phyloP scores from a whole-genome alignment of 805 yeast species.

The Scheffersomyces amazonensis region DNA sequence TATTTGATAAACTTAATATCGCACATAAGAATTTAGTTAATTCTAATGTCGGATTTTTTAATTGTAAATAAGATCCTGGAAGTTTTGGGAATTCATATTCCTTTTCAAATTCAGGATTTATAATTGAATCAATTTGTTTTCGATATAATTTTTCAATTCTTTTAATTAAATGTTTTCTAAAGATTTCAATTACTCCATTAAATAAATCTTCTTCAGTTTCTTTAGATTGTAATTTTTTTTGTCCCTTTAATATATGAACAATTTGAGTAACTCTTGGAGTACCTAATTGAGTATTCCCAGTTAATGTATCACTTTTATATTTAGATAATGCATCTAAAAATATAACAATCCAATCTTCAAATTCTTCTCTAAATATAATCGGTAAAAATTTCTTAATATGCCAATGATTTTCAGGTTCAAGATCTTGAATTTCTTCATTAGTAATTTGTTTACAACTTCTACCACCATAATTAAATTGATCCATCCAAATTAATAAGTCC shows the following conservation, averaged over 20 bases:
- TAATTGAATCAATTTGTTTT: constrained; percentile 69
- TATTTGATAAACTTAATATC: constrained; percentile 62
- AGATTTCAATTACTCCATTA: constrained; percentile 50
- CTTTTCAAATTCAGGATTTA: constrained; percentile 57
- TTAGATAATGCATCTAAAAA: constrained; percentile 69
- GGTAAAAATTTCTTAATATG: constrained; percentile 77
- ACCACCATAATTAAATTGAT: constrained; percentile 84
- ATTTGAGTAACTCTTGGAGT: constrained; percentile 71
- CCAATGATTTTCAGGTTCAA: constrained; percentile 66
- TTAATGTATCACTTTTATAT: constrained; percentile 42
- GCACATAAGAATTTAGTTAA: constrained; percentile 74
- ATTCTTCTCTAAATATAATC: constrained; percentile 69
- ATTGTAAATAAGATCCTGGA: constrained; percentile 65
- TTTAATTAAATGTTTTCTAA: constrained; percentile 62
- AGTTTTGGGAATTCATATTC: constrained; percentile 73
- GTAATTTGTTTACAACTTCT: constrained; percentile 47
- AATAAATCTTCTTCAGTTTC: constrained; percentile 29
- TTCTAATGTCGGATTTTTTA: constrained; percentile 74
- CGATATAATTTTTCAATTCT: constrained; percentile 64
- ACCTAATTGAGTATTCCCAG: constrained; percentile 34
- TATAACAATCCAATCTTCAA: constrained; percentile 81
- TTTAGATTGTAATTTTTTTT: constrained; percentile 30
- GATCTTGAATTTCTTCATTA: constrained; percentile 40
- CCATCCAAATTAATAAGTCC: constrained; percentile 97
- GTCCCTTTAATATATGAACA: constrained; percentile 48